Base-by-base conservation (phyloP, 139 green algal genomes). In the Haematococcus lacustris region DNA sequence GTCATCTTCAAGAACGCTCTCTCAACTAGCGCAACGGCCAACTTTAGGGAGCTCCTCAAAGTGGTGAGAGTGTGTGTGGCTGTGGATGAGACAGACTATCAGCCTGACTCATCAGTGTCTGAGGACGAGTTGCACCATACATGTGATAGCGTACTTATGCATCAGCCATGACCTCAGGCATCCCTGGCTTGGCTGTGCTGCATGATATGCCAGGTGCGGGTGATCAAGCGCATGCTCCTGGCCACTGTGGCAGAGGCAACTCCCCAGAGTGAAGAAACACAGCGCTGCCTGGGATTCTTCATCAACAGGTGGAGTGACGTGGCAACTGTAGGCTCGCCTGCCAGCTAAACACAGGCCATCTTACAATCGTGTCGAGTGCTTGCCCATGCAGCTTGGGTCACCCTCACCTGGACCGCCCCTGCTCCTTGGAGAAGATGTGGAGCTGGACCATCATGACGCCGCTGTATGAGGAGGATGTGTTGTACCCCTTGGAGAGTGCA, bases 261-360 rank as follows among this genome's bases (percentile, higher is more conserved):
- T 51, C 89, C 89, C 13, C 71, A 73, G 25, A 79, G 76, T 66
- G 80, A 89, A 60, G 89, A 94, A 76, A 85, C 86, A 53, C 83
- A 86, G 77, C 83, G 88, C 68, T 77, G 91, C 37, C 82, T 94
- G 40, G 83, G 83, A 59, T 91, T 91, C 71, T 94, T 93, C 71
- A 79, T 90, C 63, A 88, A 85, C 71, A 85, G 71, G 3, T 32
- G 89, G n/a, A n/a, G n/a, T n/a, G n/a, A n/a, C n/a, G n/a, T n/a
- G n/a, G n/a, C n/a, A n/a, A n/a, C n/a, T n/a, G n/a, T n/a, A n/a
- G n/a, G n/a, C n/a, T n/a, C n/a, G n/a, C n/a, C n/a, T n/a, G n/a
- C n/a, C n/a, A n/a, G n/a, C n/a, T n/a, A n/a, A 57, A 57, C 13
- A 57, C 13, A 57, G 21, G 47, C 47, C 47, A 57, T 21, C 21